phyloP scores from a whole-genome alignment of 169 alveolate species.

The Cystoisospora suis region DNA sequence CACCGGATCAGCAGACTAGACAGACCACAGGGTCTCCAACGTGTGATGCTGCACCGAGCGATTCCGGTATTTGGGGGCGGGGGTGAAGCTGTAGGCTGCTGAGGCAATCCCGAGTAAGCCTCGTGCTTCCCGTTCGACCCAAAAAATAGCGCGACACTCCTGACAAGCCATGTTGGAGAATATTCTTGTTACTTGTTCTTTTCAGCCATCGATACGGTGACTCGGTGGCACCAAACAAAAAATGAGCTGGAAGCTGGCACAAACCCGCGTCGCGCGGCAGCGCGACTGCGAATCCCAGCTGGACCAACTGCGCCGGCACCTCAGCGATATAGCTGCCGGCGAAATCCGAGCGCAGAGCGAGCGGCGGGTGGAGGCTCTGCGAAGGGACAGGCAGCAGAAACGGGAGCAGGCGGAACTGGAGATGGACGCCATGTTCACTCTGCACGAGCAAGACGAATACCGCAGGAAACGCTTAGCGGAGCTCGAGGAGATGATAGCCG shows the following conservation, averaged over 20 bases:
- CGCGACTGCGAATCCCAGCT: neutral
- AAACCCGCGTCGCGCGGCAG: conserved; percentile 23
- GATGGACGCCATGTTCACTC: conserved; percentile 23
- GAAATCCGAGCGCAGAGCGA: conserved; percentile 19
- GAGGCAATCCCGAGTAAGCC: too few species aligned
- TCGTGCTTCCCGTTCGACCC: too few species aligned
- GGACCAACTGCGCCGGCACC: conserved; percentile 7
- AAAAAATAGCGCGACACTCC: too few species aligned
- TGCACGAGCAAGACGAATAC: conserved; percentile 49
- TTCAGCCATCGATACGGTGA: too few species aligned
- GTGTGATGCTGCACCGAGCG: too few species aligned
- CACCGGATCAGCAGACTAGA: too few species aligned
- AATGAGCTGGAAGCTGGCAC: neutral
- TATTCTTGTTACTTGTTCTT: too few species aligned
- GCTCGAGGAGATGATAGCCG: conserved; percentile 44
- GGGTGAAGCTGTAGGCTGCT: too few species aligned
- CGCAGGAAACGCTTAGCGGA: conserved; percentile 8
- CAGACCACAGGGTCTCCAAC: too few species aligned
- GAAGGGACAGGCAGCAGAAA: conserved; percentile 15
- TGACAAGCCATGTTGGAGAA: too few species aligned
- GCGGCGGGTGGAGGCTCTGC: conserved; percentile 59
- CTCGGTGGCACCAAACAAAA: too few species aligned
- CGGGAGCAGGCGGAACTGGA: conserved; percentile 35
- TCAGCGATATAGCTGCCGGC: neutral
- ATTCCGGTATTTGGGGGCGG: too few species aligned